Conservation (phyloP, 352 stramenopile species). For the Thalassiosira hispida region DNA sequence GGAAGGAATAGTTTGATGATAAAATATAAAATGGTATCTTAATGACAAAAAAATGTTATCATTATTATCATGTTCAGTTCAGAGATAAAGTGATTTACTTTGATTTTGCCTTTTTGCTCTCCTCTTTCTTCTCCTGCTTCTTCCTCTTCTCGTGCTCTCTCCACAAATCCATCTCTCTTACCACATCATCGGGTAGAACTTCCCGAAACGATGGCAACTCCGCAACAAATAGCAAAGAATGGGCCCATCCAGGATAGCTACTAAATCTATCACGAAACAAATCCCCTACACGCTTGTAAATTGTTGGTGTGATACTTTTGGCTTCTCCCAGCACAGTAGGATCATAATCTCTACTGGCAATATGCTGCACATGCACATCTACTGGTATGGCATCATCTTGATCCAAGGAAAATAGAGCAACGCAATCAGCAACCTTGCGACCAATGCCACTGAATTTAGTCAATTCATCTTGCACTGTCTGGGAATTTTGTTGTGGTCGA, state of each 20-base stretch:
- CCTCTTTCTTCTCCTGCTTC: slow-evolving; percentile 28
- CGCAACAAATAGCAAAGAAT: slow-evolving; percentile 89
- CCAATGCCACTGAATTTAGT: slow-evolving; percentile 88
- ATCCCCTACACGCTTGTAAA: slow-evolving; percentile 88
- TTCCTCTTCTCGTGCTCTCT: slow-evolving; percentile 39
- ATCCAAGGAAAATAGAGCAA: slow-evolving; percentile 95
- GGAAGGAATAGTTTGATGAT: too few species aligned
- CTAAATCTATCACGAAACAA: slow-evolving; percentile 92
- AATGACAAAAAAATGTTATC: too few species aligned
- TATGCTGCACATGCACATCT: slow-evolving; percentile 96
- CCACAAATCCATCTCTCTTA: slow-evolving; percentile 79
- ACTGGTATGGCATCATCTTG: slow-evolving; percentile 93
- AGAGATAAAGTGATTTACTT: not conserved
- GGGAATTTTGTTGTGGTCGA: slow-evolving; percentile 50
- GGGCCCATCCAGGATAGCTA: slow-evolving; percentile 92
- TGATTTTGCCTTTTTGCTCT: slow-evolving; percentile 8
- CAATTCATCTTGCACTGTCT: slow-evolving; percentile 73
- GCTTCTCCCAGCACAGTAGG: slow-evolving; percentile 76
- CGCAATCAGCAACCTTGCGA: slow-evolving; percentile 96
- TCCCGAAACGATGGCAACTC: slow-evolving; percentile 86
- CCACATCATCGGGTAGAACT: slow-evolving; percentile 74
- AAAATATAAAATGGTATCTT: too few species aligned
- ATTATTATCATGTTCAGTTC: too few species aligned
- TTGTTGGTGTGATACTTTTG: slow-evolving; percentile 75
- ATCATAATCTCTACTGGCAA: slow-evolving; percentile 90